Evolutionary conservation across 768 basidiomycete genomes (phyloP), one percentile per base, ranked within the genome.

Genomic region (Gymnopilus dilepis): DNA sequence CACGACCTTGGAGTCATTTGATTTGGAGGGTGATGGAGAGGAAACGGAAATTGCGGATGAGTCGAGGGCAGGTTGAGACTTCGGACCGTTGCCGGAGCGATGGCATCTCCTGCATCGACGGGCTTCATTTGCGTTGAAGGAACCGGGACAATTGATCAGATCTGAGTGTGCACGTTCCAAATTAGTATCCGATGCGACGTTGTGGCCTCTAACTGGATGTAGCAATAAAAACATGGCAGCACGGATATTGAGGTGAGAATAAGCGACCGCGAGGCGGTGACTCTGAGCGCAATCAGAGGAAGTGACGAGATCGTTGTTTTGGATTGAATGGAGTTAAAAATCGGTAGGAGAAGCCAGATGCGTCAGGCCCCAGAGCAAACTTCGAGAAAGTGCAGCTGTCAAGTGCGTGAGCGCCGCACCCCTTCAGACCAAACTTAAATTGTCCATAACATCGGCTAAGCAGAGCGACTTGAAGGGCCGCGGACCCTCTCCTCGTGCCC

Each of bases 1-100:
- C 65, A 80, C 77, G 64, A 77, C 75, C 60, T 70, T 94, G 81
- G 90, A 94, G 77, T 81, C 88, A 45, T 78, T 92, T 68, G 92
- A 94, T 80, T 79, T 94, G 76, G 92, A 91, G 78, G 88, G 82
- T 58, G 86, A 87, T 64, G 85, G 75, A 65, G 86, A 85, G 69
- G 81, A 82, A 66, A 71, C 71, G 71, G 84, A 82, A 71, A 80
- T 67, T 59, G 72, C 63, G 70, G 74, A 75, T 67, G 74, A 72
- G 63, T 68, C 68, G 59, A 69, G 70, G 66, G 56, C 62, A 65
- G 71, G 63, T 62, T 70, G n/a, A 63, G 71, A 59, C 22, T 56
- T 65, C 65, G 69, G 67, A 69, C 66, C 67, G 68, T 56, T 60
- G 52, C 64, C 63, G 60, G 60, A 54, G 60, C 30, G 60, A 67